Conservation (phyloP, 768 basidiomycete species). For the Chalciporus sphaerocephalus region DNA sequence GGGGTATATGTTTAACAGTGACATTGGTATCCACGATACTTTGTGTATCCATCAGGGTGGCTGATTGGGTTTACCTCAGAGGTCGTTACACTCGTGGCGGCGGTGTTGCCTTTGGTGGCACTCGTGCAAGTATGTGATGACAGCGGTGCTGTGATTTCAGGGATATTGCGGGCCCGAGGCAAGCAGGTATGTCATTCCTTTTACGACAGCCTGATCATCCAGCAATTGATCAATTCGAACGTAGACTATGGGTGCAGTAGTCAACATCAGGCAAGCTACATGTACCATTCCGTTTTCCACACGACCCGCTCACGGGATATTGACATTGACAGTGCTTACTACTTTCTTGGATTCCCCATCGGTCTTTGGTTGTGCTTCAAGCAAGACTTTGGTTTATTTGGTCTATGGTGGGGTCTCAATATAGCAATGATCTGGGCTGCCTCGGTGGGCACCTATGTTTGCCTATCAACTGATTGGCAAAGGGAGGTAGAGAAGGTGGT, state of each 20-base stretch:
- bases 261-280: constrained; percentile 61
- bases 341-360: constrained; percentile 76
- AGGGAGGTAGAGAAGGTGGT: constrained; percentile 60
- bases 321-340: constrained; percentile 63
- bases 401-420: constrained; percentile 86
- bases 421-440: constrained; percentile 35
- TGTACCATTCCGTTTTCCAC: background rate
- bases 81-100: constrained; percentile 41
- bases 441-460: constrained; percentile 48
- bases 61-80: constrained; percentile 8
- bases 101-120: constrained; percentile 71
- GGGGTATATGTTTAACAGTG: constrained; percentile 74
- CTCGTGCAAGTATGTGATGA: constrained; percentile 84
- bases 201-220: background rate
- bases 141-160: constrained; percentile 62
- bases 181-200: constrained; percentile 48
- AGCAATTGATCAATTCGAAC: background rate
- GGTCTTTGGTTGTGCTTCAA: constrained; percentile 76
- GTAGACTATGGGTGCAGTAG: constrained; percentile 69
- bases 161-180: constrained; percentile 79
- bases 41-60: background rate
- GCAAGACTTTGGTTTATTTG: constrained; percentile 54
- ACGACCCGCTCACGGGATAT: background rate
- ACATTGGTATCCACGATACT: constrained; percentile 39
- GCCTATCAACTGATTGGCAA: constrained; percentile 63